Evolutionary conservation across 306 rosid species (phyloP).

Genomic region (Inga laurina): DNA sequence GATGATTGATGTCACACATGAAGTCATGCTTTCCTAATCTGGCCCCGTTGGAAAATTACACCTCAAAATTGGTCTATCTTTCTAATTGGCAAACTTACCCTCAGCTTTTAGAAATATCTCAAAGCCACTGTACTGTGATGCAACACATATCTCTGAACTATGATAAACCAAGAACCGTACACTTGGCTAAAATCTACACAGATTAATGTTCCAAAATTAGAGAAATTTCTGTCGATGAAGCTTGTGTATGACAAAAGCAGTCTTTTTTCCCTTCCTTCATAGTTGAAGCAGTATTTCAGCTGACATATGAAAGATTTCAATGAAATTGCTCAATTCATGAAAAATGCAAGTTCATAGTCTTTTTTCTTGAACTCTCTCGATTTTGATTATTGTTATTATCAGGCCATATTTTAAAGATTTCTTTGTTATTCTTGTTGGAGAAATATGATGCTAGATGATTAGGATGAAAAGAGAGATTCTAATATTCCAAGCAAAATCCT

Average conservation of each 20-base stretch:
- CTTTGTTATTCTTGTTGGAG: background rate
- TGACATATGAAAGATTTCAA: background rate
- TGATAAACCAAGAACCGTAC: background rate
- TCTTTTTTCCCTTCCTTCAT: background rate
- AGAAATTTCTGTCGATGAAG: background rate
- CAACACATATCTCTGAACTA: background rate
- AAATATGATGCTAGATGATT: background rate
- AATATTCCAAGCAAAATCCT: background rate
- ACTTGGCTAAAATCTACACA: background rate
- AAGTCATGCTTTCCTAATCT: constrained; percentile 27
- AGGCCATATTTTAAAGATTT: background rate
- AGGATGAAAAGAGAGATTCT: background rate
- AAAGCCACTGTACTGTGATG: background rate
- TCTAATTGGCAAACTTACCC: background rate
- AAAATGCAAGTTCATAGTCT: too few species aligned
- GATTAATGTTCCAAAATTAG: background rate
- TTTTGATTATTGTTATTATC: background rate
- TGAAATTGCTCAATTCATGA: too few species aligned
- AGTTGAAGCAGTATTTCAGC: background rate
- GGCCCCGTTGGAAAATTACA: background rate
- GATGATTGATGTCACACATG: constrained; percentile 27
- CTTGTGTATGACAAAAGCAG: background rate
- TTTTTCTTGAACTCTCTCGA: background rate
- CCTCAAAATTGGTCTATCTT: background rate
- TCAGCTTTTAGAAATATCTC: background rate